Percentiles rank a stretch among this genome's conserved stretches.
Evolutionary conservation across 1,139 yeast species (phyloP).

Genomic region (Diutina ranongensis): DNA sequence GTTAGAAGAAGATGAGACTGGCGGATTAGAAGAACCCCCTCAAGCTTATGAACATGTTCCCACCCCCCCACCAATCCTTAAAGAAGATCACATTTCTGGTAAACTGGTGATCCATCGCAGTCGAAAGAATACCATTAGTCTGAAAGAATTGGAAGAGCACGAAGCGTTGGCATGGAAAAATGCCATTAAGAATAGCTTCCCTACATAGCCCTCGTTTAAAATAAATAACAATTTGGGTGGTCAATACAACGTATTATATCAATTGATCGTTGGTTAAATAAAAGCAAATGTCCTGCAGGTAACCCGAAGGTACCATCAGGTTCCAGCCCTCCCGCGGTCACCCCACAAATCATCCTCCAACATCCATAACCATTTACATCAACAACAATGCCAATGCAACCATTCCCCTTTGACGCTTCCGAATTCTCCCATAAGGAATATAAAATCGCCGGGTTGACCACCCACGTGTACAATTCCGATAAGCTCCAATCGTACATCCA

Average conservation of each 20-base stretch:
- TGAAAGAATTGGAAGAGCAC: slow-evolving; percentile 3
- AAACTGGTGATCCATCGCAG: slow-evolving; percentile 4
- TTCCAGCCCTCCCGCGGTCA: no score
- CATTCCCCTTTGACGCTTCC: slow-evolving; percentile 13
- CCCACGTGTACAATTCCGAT: slow-evolving; percentile 24
- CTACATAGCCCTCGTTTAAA: neutral
- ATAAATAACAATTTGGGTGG: no score
- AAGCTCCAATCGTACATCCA: slow-evolving; percentile 17
- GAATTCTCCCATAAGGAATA: slow-evolving; percentile 15
- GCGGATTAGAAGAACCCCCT: neutral
- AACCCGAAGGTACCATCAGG: no score
- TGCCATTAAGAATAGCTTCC: slow-evolving; percentile 2
- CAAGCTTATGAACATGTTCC: neutral
- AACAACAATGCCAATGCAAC: slow-evolving; percentile 7
- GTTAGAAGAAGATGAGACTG: neutral
- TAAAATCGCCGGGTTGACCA: slow-evolving; percentile 23
- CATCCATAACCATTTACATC: neutral
- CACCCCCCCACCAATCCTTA: slow-evolving; percentile 1
- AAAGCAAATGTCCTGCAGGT: no score
- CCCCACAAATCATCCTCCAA: no score
- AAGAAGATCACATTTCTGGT: neutral
- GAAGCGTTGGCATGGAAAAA: neutral
- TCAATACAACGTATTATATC: neutral
- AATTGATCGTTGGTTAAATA: neutral
- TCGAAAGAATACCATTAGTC: neutral